Evolutionary conservation across 768 basidiomycete genomes (phyloP), one percentile per base, ranked within the genome.

Genomic region (Tephrocybe sp.): DNA sequence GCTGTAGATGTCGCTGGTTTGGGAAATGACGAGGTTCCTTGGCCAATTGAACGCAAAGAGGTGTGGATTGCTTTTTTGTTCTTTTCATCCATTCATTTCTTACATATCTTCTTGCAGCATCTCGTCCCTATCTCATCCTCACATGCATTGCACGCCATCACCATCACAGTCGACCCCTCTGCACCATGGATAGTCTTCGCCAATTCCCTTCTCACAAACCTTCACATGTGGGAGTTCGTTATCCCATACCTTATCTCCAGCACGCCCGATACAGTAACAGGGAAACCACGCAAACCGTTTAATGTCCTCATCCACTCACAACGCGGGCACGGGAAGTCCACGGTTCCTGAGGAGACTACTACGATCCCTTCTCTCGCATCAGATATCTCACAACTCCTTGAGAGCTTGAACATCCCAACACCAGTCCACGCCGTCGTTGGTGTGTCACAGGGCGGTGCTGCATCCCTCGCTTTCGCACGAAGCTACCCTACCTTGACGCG

Each of bases 1-100:
- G 73, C 82, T 0, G 71, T 80, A 11, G 83, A 87, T 55, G 80
- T 87, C 1, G 79, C 74, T 45, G 82, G 83, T 6, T 65, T 74
- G 55, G 71, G 74, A 0, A 72, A 78, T 39, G 61, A 65, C 16
- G 59, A 63, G 11, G 75, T 79, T 5, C 76, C 79, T 8, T 81
- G 78, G 78, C 78, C 78, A 2, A 54, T 76, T 20, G 71, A 78
- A 20, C 68, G 67, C 39, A 66, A 69, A 50, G 76, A 78, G 65
- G 78, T 76, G 51, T 51, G 58, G 36, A 14, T 36, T 16, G 3
- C 22, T 19, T 8, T n/a, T n/a, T n/a, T n/a, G n/a, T 26, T 12
- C 33, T 38, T 13, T 13, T 16, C 12, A 14, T 40, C 3, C 4
- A 23, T n/a, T 7, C 7, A 26, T 22, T 17, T 32, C 38, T 33